Evolutionary conservation across 257 asterid species (phyloP), one percentile per base, ranked within the genome.

Genomic region (Nicotiana otophora): DNA sequence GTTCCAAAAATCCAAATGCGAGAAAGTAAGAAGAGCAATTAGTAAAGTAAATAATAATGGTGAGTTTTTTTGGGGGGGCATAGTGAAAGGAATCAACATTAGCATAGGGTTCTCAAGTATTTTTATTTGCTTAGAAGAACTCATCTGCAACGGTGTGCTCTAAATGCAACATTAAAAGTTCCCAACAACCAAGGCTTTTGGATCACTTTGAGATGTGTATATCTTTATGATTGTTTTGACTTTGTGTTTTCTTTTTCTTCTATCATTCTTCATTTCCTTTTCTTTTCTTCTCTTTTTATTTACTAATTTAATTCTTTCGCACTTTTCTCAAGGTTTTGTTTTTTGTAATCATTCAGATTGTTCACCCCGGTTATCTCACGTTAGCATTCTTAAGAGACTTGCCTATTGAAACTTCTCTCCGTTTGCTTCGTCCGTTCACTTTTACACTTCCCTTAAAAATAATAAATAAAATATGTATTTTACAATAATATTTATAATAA

Each of bases 171-270:
- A 80, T 84, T 87, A 77, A 89, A 86, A 81, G 85, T 84, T 83
- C 86, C 85, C 91, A 87, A 83, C 91, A 84, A 91, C 87, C 88
- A 42, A 82, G 82, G 82, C 15, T 83, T 46, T 83, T 78, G 68
- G 75, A 84, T 90, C 84, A 83, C 84, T 83, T 82, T 23, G 85
- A 87, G 81, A 83, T 87, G 14, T 76, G 74, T 34, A 82, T 81
- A 74, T 67, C 87, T 84, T 86, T 87, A 87, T 87, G 86, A 14
- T 82, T 72, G 72, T 57, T 88, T 84, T 87, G 90, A 90, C 89
- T 84, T 86, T 4, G 4, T 10, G 4, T 39, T 17, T 7, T 14
- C 28, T 46, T 26, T 46, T 46, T 60, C 26, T 58, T 61, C 42
- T n/a, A 62, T 46, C 12, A 28, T 58, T 39, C 57, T 10, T 84